Evolutionary conservation across 495 filamentous ascomycete genomes (phyloP), one percentile per base, ranked within the genome.

Genomic region (Neurospora sp.): DNA sequence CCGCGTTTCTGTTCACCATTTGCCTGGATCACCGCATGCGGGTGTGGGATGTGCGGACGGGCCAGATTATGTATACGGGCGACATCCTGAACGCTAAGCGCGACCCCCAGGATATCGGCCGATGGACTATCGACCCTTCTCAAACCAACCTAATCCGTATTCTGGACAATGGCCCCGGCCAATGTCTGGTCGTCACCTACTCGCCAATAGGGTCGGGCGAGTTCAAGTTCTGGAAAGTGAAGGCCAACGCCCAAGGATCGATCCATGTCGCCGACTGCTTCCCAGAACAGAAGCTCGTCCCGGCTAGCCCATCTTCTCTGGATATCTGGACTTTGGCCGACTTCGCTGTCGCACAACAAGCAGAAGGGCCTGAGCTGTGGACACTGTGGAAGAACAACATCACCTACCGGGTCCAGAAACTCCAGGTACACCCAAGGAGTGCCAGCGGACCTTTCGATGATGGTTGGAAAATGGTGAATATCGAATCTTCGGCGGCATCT

Each of bases 171-270:
- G 87, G 85, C 31, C 87, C 83, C 38, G 90, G 93, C 72, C 84
- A 86, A 59, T 93, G 93, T 76, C 87, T 92, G 73, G 87, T 94
- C 27, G 89, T 92, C 31, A 95, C 93, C 14, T 97, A 93, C 80
- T 97, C 94, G 40, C 94, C 96, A 10, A 85, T 94, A 77, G 90
- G 92, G 73, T 85, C 94, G 78, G 93, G 93, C 35, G 90, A 94
- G 75, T 98, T 99, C 88, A 98, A 98, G 81, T 94, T 99, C 82
- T 99, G 94, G 93, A 90, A 88, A 70, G 87, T 94, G 4, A 86
- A 87, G 72, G 88, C 90, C 18, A 87, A 90, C 38, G 85, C 90
- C 59, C 86, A 87, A 40, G 88, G 88, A 23, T 86, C 86, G 8
- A 79, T 92, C 9, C 87, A 89, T 11, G 85, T 97, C 20, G 85